Percentiles rank a stretch among this genome's conserved stretches.
phyloP scores from a whole-genome alignment of 2,329 filamentous ascomycete genomes.

The Diaporthe eres region DNA sequence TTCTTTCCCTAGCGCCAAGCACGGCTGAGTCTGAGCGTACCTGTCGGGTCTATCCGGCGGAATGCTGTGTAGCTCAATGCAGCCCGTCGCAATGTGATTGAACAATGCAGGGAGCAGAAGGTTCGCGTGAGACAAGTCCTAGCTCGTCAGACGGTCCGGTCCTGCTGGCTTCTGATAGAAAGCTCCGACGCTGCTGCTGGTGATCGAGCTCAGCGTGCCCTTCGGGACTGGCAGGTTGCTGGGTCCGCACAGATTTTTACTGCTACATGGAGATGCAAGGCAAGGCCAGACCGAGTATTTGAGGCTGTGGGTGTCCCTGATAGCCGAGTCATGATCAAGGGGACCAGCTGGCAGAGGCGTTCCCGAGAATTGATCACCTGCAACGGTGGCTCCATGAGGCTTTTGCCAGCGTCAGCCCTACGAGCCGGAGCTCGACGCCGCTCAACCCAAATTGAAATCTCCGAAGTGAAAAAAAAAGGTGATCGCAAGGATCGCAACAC shows the following conservation, averaged over 20 bases:
- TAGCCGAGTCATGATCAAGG: constrained; percentile 17
- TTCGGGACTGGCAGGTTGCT: constrained; percentile 13
- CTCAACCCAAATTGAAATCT: constrained; percentile 13
- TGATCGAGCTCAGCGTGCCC: neutral
- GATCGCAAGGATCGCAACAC: constrained; percentile 13
- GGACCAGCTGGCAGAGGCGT: constrained; percentile 9
- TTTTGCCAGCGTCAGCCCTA: constrained; percentile 37
- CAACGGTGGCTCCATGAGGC: constrained; percentile 25
- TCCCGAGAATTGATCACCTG: constrained; percentile 19
- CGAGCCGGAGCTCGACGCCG: constrained; percentile 24
- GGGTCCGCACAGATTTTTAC: neutral
- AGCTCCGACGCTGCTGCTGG: constrained; percentile 10
- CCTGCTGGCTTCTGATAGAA: constrained; percentile 4
- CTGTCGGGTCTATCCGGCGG: constrained; percentile 36
- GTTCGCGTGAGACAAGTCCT: constrained; percentile 34
- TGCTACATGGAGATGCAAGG: constrained; percentile 19
- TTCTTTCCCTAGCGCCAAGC: constrained; percentile 14
- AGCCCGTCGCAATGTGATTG: constrained; percentile 23
- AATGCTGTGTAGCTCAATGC: constrained; percentile 29
- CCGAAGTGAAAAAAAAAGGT: neutral
- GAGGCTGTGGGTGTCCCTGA: constrained; percentile 13
- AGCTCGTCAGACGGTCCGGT: constrained; percentile 22
- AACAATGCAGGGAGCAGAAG: constrained; percentile 24
- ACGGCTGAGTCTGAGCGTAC: constrained; percentile 17
- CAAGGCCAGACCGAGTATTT: neutral